Base-by-base conservation (phyloP, 1,139 yeast genomes). In the Candida glucosophila region DNA sequence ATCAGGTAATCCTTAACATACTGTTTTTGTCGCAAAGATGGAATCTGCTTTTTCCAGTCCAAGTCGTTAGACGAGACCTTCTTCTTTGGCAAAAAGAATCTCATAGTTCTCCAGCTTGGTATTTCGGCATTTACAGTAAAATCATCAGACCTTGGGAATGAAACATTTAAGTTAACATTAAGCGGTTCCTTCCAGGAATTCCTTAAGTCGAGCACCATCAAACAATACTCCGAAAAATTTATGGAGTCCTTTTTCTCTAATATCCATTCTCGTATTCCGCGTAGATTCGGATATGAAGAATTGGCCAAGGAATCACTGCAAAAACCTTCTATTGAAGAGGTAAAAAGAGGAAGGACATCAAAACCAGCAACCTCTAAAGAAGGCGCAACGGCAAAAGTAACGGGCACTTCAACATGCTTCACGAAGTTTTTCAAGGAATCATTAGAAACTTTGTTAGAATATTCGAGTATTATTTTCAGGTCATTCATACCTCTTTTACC, bases 401-500 rank as follows among this genome's bases (percentile, higher is more conserved):
- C 52, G 0, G 93, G 90, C 4, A 83, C 63, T 3, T 65, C 61
- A 12, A 82, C 54, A 18, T 61, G 64, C 37, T 90, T 65, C 5
- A 69, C 56, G 47, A 72, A 76, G 12, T 55, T 44, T 6, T 50
- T 44, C 4, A 35, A 23, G 5, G 41, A 25, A 17, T 46, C 54
- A 5, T 37, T 37, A 0, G 39, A 30, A 6, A 38, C 38, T 25
- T 58, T 58, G 34, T 70, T 59, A 1, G 85, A 78, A 46, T 83
- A 83, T 37, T 80, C 90, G 23, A 83, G 54, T 8, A 76, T 63
- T 19, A 83, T 58, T 19, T 67, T 66, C 34, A 82, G 82, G 29
- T 71, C 73, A 11, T 69, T 71, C 59, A 83, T 73, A 1, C 86
- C 85, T 22, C 83, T 64, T 40, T 81, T 81, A 2, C 93, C 95